These are phyloP conservation scores for Boletus reticuloceps DNA, from an alignment of 768 basidiomycete genomes.

Conservation along the genomic window DNA sequence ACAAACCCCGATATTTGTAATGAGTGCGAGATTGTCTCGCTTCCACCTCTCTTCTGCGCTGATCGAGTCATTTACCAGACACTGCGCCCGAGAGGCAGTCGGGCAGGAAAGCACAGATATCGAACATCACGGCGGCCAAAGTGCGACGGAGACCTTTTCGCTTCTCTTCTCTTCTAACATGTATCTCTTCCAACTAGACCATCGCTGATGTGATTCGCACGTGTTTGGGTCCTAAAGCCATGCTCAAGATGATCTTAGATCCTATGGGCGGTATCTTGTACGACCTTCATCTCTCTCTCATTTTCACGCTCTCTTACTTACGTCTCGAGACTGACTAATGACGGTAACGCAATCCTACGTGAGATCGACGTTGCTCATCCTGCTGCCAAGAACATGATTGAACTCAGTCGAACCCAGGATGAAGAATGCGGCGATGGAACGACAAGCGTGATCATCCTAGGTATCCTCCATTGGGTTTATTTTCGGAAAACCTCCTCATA, in stretches of 20 bases:
- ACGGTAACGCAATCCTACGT: conserved; percentile 97
- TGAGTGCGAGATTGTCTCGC: not conserved
- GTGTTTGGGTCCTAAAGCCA: conserved; percentile 95
- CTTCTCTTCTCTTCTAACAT: conserved; percentile 25
- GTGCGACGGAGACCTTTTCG: conserved; percentile 50
- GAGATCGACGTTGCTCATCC: conserved; percentile 99
- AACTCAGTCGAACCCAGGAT: conserved; percentile 95
- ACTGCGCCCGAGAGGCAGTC: conserved; percentile 92
- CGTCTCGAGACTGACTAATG: conserved; percentile 81
- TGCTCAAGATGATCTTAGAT: conserved; percentile 99
- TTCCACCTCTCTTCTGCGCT: not conserved
- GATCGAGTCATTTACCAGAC: conserved; percentile 46
- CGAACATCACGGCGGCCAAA: conserved; percentile 97
- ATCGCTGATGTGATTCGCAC: conserved; percentile 98
- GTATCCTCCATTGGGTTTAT: conserved; percentile 38
- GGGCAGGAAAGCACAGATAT: conserved; percentile 93
- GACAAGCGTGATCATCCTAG: conserved; percentile 96
- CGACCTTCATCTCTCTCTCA: conserved; percentile 22
- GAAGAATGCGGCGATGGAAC: conserved; percentile 99
- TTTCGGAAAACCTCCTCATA: not conserved
- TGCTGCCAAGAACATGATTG: conserved; percentile 99
- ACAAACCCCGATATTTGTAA: conserved; percentile 41
- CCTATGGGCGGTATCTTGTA: conserved; percentile 96
- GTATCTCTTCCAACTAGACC: conserved; percentile 49
- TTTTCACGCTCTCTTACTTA: not conserved